Conservation (phyloP, 1,139 yeast species). For the Yamadazyma epiphylla region DNA sequence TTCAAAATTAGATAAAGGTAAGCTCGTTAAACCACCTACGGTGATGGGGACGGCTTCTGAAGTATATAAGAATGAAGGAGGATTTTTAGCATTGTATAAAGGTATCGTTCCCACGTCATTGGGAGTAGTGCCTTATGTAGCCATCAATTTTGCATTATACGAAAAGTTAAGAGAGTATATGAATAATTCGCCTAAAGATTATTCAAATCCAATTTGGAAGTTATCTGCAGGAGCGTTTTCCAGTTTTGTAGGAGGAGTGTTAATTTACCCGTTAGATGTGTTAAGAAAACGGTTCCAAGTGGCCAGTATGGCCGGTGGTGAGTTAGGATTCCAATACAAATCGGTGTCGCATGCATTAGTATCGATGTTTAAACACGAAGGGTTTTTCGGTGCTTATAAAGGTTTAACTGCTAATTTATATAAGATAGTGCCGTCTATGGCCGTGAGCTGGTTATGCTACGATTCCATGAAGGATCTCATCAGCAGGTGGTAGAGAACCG, state of each 20-base stretch:
- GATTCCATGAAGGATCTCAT: conserved; percentile 56
- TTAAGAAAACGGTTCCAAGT: conserved; percentile 89
- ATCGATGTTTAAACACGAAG: conserved; percentile 70
- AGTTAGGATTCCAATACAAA: conserved; percentile 74
- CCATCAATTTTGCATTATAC: conserved; percentile 86
- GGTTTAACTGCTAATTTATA: conserved; percentile 86
- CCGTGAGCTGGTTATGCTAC: conserved; percentile 87
- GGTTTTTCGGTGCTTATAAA: conserved; percentile 76
- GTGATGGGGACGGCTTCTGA: conserved; percentile 53
- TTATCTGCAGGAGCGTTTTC: conserved; percentile 79
- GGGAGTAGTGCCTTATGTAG: conserved; percentile 97
- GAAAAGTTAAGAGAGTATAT: conserved; percentile 68
- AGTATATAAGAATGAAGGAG: conserved; percentile 79
- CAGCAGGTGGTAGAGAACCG: conserved; percentile 27
- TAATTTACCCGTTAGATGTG: conserved; percentile 89
- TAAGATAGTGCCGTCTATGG: conserved; percentile 93
- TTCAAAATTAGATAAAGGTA: conserved; percentile 45
- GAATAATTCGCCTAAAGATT: conserved; percentile 32
- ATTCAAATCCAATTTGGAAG: conserved; percentile 51
- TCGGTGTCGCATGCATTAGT: conserved; percentile 69
- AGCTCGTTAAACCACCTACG: conserved; percentile 57
- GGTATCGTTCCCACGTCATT: conserved; percentile 86
- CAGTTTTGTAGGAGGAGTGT: conserved; percentile 65
- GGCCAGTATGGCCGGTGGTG: conserved; percentile 73
- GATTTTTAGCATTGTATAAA: conserved; percentile 69